A percentile compares a stretch with the other conserved stretches of the same genome.
Evolutionary conservation across 2,329 filamentous ascomycete genomes (phyloP).

Genomic region (Fusarium sambucinum): DNA sequence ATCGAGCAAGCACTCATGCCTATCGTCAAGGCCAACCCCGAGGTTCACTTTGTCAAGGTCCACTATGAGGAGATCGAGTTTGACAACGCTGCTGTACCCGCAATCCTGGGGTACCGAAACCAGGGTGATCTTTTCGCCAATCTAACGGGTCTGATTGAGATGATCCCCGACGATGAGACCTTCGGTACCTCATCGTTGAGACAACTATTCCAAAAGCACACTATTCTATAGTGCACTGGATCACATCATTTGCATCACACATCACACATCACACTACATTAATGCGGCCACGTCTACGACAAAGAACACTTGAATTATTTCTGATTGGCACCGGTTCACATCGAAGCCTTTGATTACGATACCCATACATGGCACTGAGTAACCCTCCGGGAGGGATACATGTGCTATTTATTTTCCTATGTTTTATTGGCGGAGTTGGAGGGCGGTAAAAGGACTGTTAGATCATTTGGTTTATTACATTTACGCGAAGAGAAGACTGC

Average conservation of each 20-base stretch:
- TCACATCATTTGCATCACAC: constrained; percentile 20
- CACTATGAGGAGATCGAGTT: constrained; percentile 95
- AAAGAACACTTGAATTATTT: constrained; percentile 28
- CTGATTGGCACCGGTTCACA: constrained; percentile 14
- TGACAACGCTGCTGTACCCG: constrained; percentile 87
- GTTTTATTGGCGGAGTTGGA: constrained; percentile 29
- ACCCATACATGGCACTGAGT: constrained; percentile 36
- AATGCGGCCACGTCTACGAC: constrained; percentile 48
- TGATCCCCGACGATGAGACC: constrained; percentile 78
- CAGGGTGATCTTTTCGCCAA: constrained; percentile 92
- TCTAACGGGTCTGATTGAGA: constrained; percentile 85
- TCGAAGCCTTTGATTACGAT: constrained; percentile 44
- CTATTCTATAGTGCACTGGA: constrained; percentile 59
- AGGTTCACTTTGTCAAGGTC: constrained; percentile 88
- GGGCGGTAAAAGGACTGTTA: constrained; percentile 13
- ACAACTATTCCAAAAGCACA: constrained; percentile 65
- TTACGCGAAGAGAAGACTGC: constrained; percentile 18
- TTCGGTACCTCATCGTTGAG: constrained; percentile 68
- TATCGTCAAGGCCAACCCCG: constrained; percentile 77
- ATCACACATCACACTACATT: constrained; percentile 29
- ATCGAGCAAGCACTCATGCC: constrained; percentile 83
- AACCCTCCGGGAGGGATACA: constrained; percentile 28
- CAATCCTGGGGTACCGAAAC: constrained; percentile 87
- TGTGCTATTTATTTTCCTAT: constrained; percentile 30
- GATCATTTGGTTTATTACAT: constrained; percentile 15